These are phyloP conservation scores for Puccinia novopanici DNA, from an alignment of 1,284 basidiomycete species.

Conservation along the genomic window DNA sequence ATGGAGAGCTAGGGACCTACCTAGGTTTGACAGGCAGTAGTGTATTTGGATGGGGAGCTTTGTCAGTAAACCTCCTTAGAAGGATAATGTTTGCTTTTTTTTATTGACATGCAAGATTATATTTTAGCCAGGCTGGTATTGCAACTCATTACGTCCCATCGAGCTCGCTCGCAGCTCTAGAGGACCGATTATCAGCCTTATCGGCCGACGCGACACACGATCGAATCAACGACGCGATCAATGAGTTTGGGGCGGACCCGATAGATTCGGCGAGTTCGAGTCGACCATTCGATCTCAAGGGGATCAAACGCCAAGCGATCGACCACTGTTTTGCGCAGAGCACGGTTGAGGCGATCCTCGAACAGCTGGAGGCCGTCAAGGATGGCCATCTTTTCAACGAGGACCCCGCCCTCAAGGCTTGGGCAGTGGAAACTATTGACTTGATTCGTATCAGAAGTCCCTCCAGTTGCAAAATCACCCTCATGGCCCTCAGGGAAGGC, in stretches of 20 bases:
- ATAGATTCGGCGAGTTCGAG: slow-evolving; percentile 25
- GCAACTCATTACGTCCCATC: slow-evolving; percentile 87
- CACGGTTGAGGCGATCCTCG: slow-evolving; percentile 71
- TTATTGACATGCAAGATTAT: too few relatives aligned
- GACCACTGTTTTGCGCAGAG: slow-evolving; percentile 75
- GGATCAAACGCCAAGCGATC: slow-evolving; percentile 71
- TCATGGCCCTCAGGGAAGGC: slow-evolving; percentile 74
- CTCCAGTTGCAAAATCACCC: slow-evolving; percentile 82
- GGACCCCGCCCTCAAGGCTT: slow-evolving; percentile 64
- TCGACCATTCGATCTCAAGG: slow-evolving; percentile 62
- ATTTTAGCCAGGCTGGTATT: slow-evolving; percentile 75
- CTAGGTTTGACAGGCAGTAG: slow-evolving; percentile 82
- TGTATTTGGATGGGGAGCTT: slow-evolving; percentile 75
- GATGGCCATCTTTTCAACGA: slow-evolving; percentile 59
- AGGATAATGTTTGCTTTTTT: not conserved
- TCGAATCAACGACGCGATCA: slow-evolving; percentile 66
- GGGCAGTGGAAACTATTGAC: slow-evolving; percentile 73
- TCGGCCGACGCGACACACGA: slow-evolving; percentile 60
- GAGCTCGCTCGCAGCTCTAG: slow-evolving; percentile 70
- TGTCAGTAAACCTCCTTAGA: slow-evolving; percentile 65
- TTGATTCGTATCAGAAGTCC: slow-evolving; percentile 74
- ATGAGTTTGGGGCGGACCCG: slow-evolving; percentile 68
- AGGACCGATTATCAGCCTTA: slow-evolving; percentile 60
- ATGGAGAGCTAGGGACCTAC: slow-evolving; percentile 89
- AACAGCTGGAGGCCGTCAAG: slow-evolving; percentile 64